Percentiles rank a stretch among this genome's conserved stretches.
Evolutionary conservation across 1,284 basidiomycete genomes (phyloP).

Genomic region (Leccinum subfulvum): DNA sequence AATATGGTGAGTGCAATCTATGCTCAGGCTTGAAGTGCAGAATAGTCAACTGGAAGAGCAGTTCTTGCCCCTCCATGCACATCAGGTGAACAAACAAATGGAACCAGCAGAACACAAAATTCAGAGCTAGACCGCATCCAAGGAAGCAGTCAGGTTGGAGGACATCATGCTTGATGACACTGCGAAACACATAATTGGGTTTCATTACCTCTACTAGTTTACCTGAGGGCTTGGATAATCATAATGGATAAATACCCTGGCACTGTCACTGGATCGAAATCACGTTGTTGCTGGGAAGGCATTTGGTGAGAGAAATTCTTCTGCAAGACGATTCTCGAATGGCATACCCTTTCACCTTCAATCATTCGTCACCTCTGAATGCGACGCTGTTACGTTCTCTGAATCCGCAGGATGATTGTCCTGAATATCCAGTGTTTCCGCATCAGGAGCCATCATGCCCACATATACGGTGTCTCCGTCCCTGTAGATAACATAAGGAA

Average conservation of each 20-base stretch:
- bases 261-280: not conserved
- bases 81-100: too few species aligned
- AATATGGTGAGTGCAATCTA: too few species aligned
- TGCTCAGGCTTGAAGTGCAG: too few species aligned
- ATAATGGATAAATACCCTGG: too few species aligned
- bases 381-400: slow-evolving; percentile 6
- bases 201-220: not conserved
- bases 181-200: not conserved
- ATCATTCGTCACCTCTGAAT: not conserved
- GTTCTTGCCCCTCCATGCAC: too few species aligned
- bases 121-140: not conserved
- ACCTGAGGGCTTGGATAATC: not conserved
- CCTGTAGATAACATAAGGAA: slow-evolving; percentile 16
- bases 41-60: too few species aligned
- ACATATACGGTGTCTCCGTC: slow-evolving; percentile 36
- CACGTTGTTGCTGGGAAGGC: too few species aligned
- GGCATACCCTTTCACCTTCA: not conserved
- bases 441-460: slow-evolving; percentile 14
- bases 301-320: not conserved
- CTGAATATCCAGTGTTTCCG: slow-evolving; percentile 26
- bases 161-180: not conserved
- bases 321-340: not conserved
- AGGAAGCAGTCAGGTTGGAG: not conserved
- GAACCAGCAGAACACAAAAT: too few species aligned
- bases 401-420: slow-evolving; percentile 36